Base-by-base conservation (phyloP, 2,329 filamentous ascomycete genomes). In the Colletotrichum neosansevieriae region DNA sequence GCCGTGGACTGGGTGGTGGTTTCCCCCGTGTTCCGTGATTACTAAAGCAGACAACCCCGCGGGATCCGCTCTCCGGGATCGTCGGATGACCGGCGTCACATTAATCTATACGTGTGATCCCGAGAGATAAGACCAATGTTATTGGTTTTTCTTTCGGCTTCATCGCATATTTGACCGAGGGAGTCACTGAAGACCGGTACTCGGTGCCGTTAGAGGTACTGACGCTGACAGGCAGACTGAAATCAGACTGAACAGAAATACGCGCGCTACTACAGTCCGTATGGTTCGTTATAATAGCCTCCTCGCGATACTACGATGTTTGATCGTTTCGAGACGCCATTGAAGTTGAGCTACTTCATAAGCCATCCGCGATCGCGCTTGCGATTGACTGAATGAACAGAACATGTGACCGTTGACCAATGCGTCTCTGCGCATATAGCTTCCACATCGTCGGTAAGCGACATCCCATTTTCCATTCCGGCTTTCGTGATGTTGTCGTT, bases 31-130 rank as follows among this genome's bases (percentile, higher is more conserved):
- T 44, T 15, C 58, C 64, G 51, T 40, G 59, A 56, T 51, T 63
- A 57, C 21, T 24, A 56, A 50, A 57, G 32, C 58, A 32, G 58
- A 11, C 38, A 13, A 13, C 11, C n/a, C 64, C 51, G 50, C 59
- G 12, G 60, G 51, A n/a, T 58, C 59, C 51, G 59, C 15, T n/a
- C 3, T 36, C n/a, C 50, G 59, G 59, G 21, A 58, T 53, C 36
- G 10, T 34, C 51, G 60, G 36, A 40, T 34, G 42, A 9, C 7
- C 32, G 13, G 19, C 19, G 44, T 24, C 32, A 34, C 15, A 24
- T 51, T 51, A 12, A 51, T 51, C 12, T 15, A 24, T 29, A 32
- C n/a, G n/a, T 34, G 15, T 34, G 49, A 54, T 40, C 17, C n/a
- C 34, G 51, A 19, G 12, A 9, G 21, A 54, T 21, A 54, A 38